Base-by-base conservation (phyloP, 208 protist genomes). In the Acanthamoeba lenticulata region DNA sequence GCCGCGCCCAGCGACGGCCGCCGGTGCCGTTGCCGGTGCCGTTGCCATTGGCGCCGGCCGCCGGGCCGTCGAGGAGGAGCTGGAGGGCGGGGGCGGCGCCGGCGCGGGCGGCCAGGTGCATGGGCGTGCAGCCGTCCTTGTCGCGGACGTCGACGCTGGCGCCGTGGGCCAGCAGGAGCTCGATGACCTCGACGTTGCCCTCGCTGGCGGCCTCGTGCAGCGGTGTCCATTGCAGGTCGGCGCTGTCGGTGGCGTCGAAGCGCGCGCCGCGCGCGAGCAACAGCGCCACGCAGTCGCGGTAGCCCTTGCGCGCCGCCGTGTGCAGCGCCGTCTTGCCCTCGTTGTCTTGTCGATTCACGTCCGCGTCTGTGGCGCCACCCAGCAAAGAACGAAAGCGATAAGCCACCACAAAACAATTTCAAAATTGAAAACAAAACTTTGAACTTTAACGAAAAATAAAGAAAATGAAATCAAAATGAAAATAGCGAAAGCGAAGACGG, bases 231-330 rank as follows among this genome's bases (percentile, higher is more conserved):
- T n/a, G n/a, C n/a, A n/a, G n/a, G 24, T 42, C 83, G 29, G 65
- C 52, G 34, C 65, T 42, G 34, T 90, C 83, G 5, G 5, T 65
- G 49, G 83, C 44, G 83, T 90, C 38, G 15, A 67, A 19, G 49
- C 7, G 38, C 4, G 83, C 49, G 19, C 83, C 49, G 34, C 49
- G 44, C 29, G 69, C 45, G 19, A 90, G 34, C 83, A 90, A 29
- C 5, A 90, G 4, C 29, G 52, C 32, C 7, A 65, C 49, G 83
- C 83, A 90, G 47, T 52, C 83, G 6, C 17, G 5, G 38, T 67
- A 90, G 83, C 83, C 83, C 38, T 90, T 90, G n/a, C 83, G 83
- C 11, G 83, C 83, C 13, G 83, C 83, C 36, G 83, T 90, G 38
- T 90, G 83, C 29, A 90, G 34, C 24, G 83, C 83, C 21, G 83